A percentile compares a stretch with the other conserved stretches of the same genome.
phyloP scores from a whole-genome alignment of 306 rosid genomes.

The Hylodesmum podocarpum region DNA sequence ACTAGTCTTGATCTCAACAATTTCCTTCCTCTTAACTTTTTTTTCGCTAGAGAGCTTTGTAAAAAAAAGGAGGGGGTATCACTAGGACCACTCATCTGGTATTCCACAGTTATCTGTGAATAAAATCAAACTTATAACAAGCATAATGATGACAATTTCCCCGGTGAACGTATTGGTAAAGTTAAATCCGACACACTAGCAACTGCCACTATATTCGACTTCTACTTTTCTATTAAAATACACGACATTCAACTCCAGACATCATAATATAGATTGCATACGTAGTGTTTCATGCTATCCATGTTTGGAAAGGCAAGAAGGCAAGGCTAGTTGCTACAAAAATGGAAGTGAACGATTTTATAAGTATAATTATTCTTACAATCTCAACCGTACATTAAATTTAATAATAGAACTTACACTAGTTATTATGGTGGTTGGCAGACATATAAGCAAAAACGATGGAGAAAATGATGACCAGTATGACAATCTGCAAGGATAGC shows the following conservation, averaged over 20 bases:
- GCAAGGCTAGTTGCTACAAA: neutral
- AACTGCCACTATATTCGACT: neutral
- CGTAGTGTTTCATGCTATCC: neutral
- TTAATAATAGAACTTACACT: conserved; percentile 44
- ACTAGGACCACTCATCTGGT: neutral
- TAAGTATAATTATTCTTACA: neutral
- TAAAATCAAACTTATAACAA: conserved; percentile 3
- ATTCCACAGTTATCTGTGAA: neutral
- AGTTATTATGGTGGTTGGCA: conserved; percentile 46
- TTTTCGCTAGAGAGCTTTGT: neutral
- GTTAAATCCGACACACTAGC: conserved; percentile 11
- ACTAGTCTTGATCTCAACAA: neutral
- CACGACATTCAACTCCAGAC: conserved; percentile 14
- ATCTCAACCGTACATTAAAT: neutral
- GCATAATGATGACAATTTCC: neutral
- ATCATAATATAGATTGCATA: neutral
- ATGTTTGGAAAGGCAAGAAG: neutral
- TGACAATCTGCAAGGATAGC: conserved; percentile 56
- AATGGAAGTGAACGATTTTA: conserved; percentile 6
- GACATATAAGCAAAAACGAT: conserved; percentile 58
- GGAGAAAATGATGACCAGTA: conserved; percentile 49
- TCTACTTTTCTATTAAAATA: neutral
- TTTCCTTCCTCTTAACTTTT: neutral
- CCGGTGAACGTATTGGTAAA: neutral
- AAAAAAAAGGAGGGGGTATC: neutral